Percentiles rank a stretch among this genome's conserved stretches.
phyloP scores from a whole-genome alignment of 352 stramenopile genomes.

The Pythium brachiatum region DNA sequence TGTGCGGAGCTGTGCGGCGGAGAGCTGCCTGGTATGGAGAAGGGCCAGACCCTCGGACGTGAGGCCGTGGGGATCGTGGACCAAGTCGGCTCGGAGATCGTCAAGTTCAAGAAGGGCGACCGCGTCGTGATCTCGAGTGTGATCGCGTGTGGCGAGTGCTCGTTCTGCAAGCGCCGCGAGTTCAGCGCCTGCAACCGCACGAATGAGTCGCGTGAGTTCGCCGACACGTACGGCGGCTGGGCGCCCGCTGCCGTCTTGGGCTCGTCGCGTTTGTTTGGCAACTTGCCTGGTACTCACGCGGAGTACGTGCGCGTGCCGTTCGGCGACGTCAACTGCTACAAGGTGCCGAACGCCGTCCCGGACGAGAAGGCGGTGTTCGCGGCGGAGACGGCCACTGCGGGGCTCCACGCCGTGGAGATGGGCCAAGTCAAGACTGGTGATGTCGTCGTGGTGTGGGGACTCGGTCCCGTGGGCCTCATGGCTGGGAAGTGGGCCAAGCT shows the following conservation, averaged over 20 bases:
- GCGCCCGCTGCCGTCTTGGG: conserved; percentile 64
- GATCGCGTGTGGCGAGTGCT: conserved; percentile 65
- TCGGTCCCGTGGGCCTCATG: conserved; percentile 60
- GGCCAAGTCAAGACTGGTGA: conserved; percentile 46
- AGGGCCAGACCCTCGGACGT: conserved; percentile 62
- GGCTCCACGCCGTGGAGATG: conserved; percentile 59
- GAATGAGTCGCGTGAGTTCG: conserved; percentile 67
- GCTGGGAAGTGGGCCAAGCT: conserved; percentile 60
- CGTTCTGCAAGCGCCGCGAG: conserved; percentile 55
- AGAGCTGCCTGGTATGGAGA: conserved; percentile 43
- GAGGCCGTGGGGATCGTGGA: conserved; percentile 69
- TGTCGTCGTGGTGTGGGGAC: conserved; percentile 64
- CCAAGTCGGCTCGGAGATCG: conserved; percentile 44
- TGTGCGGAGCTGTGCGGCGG: conserved; percentile 38
- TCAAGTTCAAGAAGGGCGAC: conserved; percentile 56
- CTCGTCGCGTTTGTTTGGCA: conserved; percentile 46
- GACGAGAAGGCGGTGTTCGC: conserved; percentile 71
- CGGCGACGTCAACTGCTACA: conserved; percentile 68
- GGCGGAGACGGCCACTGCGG: conserved; percentile 52
- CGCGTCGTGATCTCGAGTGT: conserved; percentile 75
- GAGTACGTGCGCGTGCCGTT: conserved; percentile 78
- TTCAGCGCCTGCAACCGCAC: conserved; percentile 71
- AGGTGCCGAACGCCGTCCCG: conserved; percentile 44
- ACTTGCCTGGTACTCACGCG: conserved; percentile 62
- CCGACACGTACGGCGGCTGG: conserved; percentile 60